phyloP scores from a whole-genome alignment of 2,329 filamentous ascomycete species.

The Beauveria australis region DNA sequence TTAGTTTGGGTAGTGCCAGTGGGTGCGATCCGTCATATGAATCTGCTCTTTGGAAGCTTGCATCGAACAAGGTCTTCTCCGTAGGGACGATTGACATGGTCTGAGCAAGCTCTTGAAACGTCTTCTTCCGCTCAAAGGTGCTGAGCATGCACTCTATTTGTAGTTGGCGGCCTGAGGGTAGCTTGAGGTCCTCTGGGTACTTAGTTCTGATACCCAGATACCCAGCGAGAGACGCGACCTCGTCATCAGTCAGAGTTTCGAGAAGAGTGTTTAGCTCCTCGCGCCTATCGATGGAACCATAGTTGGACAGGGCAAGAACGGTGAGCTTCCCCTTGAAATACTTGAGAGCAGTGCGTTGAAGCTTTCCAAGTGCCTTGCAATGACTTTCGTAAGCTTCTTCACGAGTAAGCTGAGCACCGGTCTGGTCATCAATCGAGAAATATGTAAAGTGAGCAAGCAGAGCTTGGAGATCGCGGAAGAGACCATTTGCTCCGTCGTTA shows the following conservation, averaged over 20 bases:
- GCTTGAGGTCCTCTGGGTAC: constrained; percentile 66
- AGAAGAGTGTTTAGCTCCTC: constrained; percentile 72
- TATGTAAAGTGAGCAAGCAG: constrained; percentile 81
- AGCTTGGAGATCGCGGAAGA: constrained; percentile 71
- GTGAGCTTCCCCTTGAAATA: constrained; percentile 84
- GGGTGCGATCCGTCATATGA: constrained; percentile 80
- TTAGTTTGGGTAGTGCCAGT: constrained; percentile 86
- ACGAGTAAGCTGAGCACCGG: constrained; percentile 64
- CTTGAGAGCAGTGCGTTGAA: constrained; percentile 72
- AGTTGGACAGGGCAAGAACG: constrained; percentile 88
- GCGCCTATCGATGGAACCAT: constrained; percentile 75
- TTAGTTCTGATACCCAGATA: constrained; percentile 68
- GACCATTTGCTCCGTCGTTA: constrained; percentile 61
- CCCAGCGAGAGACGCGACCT: constrained; percentile 60
- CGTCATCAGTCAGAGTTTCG: constrained; percentile 61
- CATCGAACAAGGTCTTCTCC: constrained; percentile 72
- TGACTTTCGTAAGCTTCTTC: constrained; percentile 73
- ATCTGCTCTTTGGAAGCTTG: constrained; percentile 70
- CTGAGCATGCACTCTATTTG: constrained; percentile 65
- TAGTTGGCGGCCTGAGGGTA: constrained; percentile 56
- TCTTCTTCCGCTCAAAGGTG: constrained; percentile 66
- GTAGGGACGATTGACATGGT: constrained; percentile 74
- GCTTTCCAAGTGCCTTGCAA: constrained; percentile 63
- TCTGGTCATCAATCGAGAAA: constrained; percentile 89
- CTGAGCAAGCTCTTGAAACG: constrained; percentile 72